phyloP scores from a whole-genome alignment of 2,329 filamentous ascomycete genomes.

The Aspergillus awamori region DNA sequence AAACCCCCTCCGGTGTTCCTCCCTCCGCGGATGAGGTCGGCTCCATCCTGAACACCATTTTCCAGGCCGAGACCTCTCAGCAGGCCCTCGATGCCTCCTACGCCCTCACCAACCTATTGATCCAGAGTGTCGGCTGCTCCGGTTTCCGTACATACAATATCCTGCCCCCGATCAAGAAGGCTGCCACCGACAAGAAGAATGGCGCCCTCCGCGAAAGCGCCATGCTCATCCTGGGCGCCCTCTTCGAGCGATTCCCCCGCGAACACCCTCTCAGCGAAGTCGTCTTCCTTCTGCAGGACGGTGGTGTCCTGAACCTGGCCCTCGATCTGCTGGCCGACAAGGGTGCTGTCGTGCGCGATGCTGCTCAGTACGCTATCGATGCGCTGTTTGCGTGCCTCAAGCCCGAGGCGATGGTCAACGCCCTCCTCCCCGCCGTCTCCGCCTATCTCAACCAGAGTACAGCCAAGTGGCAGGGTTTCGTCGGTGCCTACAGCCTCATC shows the following conservation, averaged over 20 bases:
- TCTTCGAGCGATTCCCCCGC: conserved; percentile 86
- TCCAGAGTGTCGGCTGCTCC: conserved; percentile 66
- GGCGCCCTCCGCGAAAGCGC: conserved; percentile 81
- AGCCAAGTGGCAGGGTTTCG: conserved; percentile 96
- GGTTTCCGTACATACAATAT: conserved; percentile 65
- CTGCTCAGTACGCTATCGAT: conserved; percentile 91
- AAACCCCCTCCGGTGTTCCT: conserved; percentile 50
- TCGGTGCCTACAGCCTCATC: conserved; percentile 80
- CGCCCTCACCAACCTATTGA: conserved; percentile 64
- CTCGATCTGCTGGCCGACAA: conserved; percentile 91
- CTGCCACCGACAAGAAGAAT: conserved; percentile 91
- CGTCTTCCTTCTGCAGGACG: conserved; percentile 79
- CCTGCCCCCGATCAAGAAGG: conserved; percentile 69
- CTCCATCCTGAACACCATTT: conserved; percentile 67
- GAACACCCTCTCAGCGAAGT: conserved; percentile 78
- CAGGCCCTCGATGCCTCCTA: conserved; percentile 70
- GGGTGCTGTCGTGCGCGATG: conserved; percentile 82
- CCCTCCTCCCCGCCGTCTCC: conserved; percentile 74
- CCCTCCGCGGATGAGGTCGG: conserved; percentile 69
- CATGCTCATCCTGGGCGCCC: conserved; percentile 90
- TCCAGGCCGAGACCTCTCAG: conserved; percentile 69
- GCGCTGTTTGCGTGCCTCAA: conserved; percentile 78
- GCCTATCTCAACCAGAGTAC: conserved; percentile 79
- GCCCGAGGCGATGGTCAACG: conserved; percentile 79
- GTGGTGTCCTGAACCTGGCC: conserved; percentile 69